Base-by-base conservation (phyloP, 306 rosid species). In the Prunus dulcis region DNA sequence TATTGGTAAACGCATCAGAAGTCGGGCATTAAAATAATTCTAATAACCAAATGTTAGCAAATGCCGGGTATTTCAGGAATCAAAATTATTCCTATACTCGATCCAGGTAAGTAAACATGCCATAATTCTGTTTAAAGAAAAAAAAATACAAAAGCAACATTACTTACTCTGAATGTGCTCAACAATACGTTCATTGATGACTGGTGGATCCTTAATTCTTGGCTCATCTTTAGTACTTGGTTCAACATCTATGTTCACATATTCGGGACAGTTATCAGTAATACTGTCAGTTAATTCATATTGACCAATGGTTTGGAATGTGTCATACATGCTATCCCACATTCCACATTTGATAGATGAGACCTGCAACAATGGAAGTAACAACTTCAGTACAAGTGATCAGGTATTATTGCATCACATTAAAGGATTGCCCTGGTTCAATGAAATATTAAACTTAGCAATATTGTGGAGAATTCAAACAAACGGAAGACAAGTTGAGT, bases 251-350 rank as follows among this genome's bases (percentile, higher is more conserved):
- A 91, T 83, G 64, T 88, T 83, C 80, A 84, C 88, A 78, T 69
- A 79, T 57, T 80, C 84, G 53, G 86, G 78, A 82, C 72, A 52
- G 72, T 86, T 82, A 71, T 77, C 74, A 27, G 78, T 64, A 4
- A 25, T 67, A 71, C 89, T 79, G 64, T 82, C 80, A 10, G 83
- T 72, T 64, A 82, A 57, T 58, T 89, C 90, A 46, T 45, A 74
- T 58, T 77, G 76, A 82, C 84, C 63, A 69, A 90, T 64, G 45
- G 83, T 83, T 86, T 90, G 96, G 65, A 89, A 81, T n/a, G 89
- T 77, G 78, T 94, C 98, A 84, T 84, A 91, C 56, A 94, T 87
- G 87, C 89, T 90, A 78, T 92, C 89, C 96, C 97, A 89, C 86
- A 83, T 82, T 82, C 98, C 97, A 74, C 83, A 82, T 79, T 88